These are phyloP conservation scores for Gelatoporia subvermispora DNA, from an alignment of 768 basidiomycete genomes.

Conservation along the genomic window DNA sequence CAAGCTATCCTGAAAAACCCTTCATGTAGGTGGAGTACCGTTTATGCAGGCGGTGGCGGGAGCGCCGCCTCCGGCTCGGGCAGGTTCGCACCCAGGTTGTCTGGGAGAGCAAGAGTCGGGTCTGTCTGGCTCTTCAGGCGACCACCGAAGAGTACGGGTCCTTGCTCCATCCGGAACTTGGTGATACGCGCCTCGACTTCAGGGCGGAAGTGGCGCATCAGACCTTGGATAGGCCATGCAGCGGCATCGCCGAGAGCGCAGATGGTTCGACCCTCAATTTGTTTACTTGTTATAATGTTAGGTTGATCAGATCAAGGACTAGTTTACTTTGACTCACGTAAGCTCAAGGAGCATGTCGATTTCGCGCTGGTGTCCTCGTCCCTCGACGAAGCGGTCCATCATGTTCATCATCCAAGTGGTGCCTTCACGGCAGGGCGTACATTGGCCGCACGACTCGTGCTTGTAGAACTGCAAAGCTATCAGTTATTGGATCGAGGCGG, in stretches of 20 bases:
- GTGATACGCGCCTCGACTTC: slow-evolving; percentile 88
- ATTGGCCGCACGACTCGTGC: slow-evolving; percentile 97
- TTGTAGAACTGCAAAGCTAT: slow-evolving; percentile 76
- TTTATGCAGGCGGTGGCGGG: no score
- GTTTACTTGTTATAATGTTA: slow-evolving; percentile 56
- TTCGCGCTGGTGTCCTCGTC: slow-evolving; percentile 85
- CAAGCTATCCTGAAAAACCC: no score
- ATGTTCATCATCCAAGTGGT: slow-evolving; percentile 99
- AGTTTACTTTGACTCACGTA: slow-evolving; percentile 49
- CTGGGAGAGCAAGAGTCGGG: slow-evolving; percentile 64
- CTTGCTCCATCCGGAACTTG: slow-evolving; percentile 67
- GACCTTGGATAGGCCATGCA: slow-evolving; percentile 97
- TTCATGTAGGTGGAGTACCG: no score
- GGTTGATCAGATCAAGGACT: background rate
- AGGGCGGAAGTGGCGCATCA: slow-evolving; percentile 97
- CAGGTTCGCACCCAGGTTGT: slow-evolving; percentile 60
- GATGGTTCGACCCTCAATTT: slow-evolving; percentile 95
- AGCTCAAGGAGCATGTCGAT: slow-evolving; percentile 98
- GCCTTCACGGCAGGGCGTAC: slow-evolving; percentile 90
- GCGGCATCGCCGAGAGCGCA: slow-evolving; percentile 97
- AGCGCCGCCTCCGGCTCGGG: slow-evolving; percentile 23
- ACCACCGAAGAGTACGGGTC: slow-evolving; percentile 87
- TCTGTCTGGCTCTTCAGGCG: slow-evolving; percentile 63
- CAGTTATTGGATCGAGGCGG: background rate
- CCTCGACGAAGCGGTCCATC: slow-evolving; percentile 96